Base-by-base conservation (phyloP, 805 yeast genomes). In the Barnettozyma salicaria region DNA sequence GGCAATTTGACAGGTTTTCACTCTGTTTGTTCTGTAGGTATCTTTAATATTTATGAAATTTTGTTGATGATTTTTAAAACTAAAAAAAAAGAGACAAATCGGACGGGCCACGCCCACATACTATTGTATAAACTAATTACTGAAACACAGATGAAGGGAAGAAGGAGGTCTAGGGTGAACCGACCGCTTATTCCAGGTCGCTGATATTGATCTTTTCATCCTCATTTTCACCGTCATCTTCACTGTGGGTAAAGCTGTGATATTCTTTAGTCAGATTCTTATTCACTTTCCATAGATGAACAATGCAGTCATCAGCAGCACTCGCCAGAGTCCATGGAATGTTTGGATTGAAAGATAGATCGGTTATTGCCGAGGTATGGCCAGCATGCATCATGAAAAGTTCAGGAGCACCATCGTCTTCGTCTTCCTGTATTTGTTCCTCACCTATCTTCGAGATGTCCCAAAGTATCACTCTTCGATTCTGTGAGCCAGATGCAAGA, bases 381-480 rank as follows among this genome's bases (percentile, higher is more conserved):
- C 96, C 96, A 26, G 94, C 95, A 55, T 87, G 96, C 80, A 87
- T 82, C 88, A 86, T 82, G 49, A 86, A 65, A 24, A 87, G 61
- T 57, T 87, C 96, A 5, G 95, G 90, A 19, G 82, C 82, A 27
- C 95, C 96, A 52, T 87, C 96, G 46, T 83, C 95, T 21, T 87
- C 83, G 54, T 87, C 96, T 48, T 86, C 96, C 47, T 78, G 88
- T 11, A 70, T 70, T 57, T 85, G 95, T 53, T 86, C 95, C 44
- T 78, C 83, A 4, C 96, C 96, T 25, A 87, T 80, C 48, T 74
- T 78, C 32, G 67, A 64, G 40, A 86, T 63, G 55, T 87, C 95
- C 96, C 96, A 50, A 5, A 87, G 48, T 24, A 85, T 78, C 12
- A 84, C 74, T 41, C 95, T 67, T 44, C 92, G 69, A 55, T 87